phyloP scores from a whole-genome alignment of 2,329 filamentous ascomycete species.

The Colletotrichum salicis region DNA sequence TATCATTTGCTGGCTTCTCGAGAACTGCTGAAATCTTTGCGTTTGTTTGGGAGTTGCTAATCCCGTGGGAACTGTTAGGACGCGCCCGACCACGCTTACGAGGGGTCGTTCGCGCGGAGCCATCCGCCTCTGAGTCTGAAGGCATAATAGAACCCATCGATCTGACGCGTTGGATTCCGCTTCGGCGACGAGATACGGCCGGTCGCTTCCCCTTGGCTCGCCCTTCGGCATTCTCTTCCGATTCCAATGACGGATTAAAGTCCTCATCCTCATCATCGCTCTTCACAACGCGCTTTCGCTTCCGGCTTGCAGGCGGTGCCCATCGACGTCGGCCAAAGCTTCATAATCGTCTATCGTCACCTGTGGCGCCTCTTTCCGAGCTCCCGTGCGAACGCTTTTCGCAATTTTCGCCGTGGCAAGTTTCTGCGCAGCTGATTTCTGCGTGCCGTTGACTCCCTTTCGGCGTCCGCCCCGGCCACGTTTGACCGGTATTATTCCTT shows the following conservation, averaged over 20 bases:
- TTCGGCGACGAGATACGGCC: slow-evolving; percentile 10
- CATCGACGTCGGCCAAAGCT: slow-evolving; percentile 21
- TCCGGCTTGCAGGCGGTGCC: slow-evolving; percentile 7
- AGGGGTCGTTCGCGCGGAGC: background rate
- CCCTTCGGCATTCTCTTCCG: slow-evolving; percentile 22
- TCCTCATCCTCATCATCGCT: slow-evolving; percentile 34
- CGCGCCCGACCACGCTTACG: slow-evolving; percentile 14
- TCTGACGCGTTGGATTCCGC: slow-evolving; percentile 5
- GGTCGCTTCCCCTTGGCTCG: slow-evolving; percentile 4
- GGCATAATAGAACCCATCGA: slow-evolving; percentile 16
- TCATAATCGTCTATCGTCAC: slow-evolving; percentile 29
- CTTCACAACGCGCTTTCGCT: slow-evolving; percentile 25
- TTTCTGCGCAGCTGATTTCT: slow-evolving; percentile 17
- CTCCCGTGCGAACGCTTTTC: slow-evolving; percentile 27
- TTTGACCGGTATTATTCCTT: slow-evolving; percentile 8
- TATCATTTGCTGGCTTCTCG: background rate
- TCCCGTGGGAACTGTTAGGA: background rate
- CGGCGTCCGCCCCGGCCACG: slow-evolving; percentile 24
- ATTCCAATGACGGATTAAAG: slow-evolving; percentile 31
- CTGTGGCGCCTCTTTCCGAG: slow-evolving; percentile 32
- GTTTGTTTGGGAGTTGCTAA: background rate
- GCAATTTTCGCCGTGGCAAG: slow-evolving; percentile 30
- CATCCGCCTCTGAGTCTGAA: slow-evolving; percentile 25
- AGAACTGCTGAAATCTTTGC: background rate
- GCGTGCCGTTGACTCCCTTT: background rate